Evolutionary conservation across 345 rosid genomes (phyloP), one percentile per base, ranked within the genome.

Genomic region (Rhizophora mangle): DNA sequence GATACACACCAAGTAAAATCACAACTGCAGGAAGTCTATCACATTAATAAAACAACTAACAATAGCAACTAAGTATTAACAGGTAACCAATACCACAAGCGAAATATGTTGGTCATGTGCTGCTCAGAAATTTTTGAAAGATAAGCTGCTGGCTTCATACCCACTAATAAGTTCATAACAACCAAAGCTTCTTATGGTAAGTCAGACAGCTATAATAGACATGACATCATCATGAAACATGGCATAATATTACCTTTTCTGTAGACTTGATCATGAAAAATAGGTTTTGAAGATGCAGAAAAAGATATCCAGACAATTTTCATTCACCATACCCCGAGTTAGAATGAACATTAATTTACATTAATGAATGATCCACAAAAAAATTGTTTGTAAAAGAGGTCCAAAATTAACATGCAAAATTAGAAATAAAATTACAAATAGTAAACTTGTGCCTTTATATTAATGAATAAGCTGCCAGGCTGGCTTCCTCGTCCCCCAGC

Each of bases 401-500:
- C 26, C 49, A 62, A 18, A 24, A 58, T 58, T 30, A 29, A 49
- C 26, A 62, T 59, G 52, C 27, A 55, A 39, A 62, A 69, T 10
- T 11, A 37, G 31, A 34, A 21, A 36, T 11, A 39, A 64, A 24
- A 8, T 49, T 29, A 21, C 15, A 18, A 52, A 26, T n/a, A 22
- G 59, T 55, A 26, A 70, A 11, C 67, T 53, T 74, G 49, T 83
- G 80, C 98, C 98, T 91, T 94, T 74, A 91, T 66, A 77, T 80
- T 88, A 67, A 91, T 91, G 79, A 73, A 86, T 74, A 89, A 80
- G 83, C 77, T 85, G 70, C 98, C 91, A 69, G 91, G 86, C 71
- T 72, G 88, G 77, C 76, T 81, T 77, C 85, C 83, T 76, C 68
- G 82, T 67, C 86, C 83, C 64, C 85, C 85, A 64, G 79, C 66